Evolutionary conservation across 2,329 filamentous ascomycete genomes (phyloP), one percentile per base, ranked within the genome.

Genomic region (Cladophialophora carrionii): DNA sequence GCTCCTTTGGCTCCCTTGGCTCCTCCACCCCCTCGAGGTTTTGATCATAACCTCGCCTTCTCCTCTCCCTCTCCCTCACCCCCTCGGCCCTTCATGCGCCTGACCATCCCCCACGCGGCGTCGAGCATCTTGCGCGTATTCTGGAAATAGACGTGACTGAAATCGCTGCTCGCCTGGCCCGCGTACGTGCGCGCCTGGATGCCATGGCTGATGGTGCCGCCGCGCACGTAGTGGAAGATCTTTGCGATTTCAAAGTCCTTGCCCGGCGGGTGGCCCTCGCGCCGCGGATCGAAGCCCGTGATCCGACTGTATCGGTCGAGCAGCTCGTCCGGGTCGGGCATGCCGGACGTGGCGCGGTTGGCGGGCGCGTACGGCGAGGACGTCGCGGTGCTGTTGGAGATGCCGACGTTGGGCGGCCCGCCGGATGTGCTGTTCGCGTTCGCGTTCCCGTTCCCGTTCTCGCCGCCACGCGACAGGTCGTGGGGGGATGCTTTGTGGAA

Each of bases 161-260:
- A 64, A 8, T 68, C 66, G 43, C 64, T 66, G 52, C 66, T 68
- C 37, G 66, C 66, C 61, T 68, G 66, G n/a, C 66, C 66, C 26
- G 53, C 65, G 43, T 66, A 62, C 12, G 66, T 68, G 26, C 66
- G 46, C 3, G 66, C 66, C 31, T 68, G 66, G 53, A 68, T 68
- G n/a, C 66, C 66, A 48, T 68, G 66, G 22, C 43, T 57, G 37
- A 68, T 68, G n/a, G 66, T 68, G 14, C 52, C 66, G 8, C 66
- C 66, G 14, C 66, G 34, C 14, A 68, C 43, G 41, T 52, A 53
- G 34, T 68, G 61, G 55, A 68, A 68, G 46, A 68, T 63, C 54
- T 66, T 66, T 9, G 64, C 66, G 10, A 68, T 52, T 26, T 68
- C 64, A 41, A 63, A 67, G 58, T 67, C 65, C 48, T 58, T 64